Evolutionary conservation across 2,329 filamentous ascomycete genomes (phyloP), one percentile per base, ranked within the genome.

Genomic region (Cordyceps militaris): DNA sequence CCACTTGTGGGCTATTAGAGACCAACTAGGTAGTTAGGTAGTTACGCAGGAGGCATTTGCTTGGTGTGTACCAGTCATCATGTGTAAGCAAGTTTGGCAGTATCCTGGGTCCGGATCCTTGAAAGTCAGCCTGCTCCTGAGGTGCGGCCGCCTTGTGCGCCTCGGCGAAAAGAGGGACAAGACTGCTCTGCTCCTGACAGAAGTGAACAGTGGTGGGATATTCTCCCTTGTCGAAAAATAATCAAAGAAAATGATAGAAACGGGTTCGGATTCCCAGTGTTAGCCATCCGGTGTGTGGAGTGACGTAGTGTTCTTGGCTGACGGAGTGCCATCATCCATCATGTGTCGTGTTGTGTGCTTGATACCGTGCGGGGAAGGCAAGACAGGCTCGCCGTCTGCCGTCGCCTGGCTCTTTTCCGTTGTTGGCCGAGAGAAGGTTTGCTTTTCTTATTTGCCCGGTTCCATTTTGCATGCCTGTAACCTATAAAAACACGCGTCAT

Each of bases 371-470:
- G 42, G 52, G 52, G 42, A 55, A 38, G 26, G 21, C 52, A 19
- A 52, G 26, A 23, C 36, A 54, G 23, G 52, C 52, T 47, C 52
- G 32, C 21, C 23, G 52, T 30, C 42, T 55, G 42, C 52, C 26
- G 4, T 11, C 26, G 16, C 7, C 38, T 30, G 13, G 38, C 23
- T 53, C 51, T 11, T 43, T 55, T 11, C n/a, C 14, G 14, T 55
- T 47, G 30, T 55, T 47, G 42, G 52, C 52, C 42, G 30, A 44
- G 16, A 55, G 16, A 21, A 26, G 24, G 47, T 55, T 38, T 47
- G 32, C 52, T 47, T 40, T 55, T 36, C 42, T 55, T n/a, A n/a
- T n/a, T n/a, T n/a, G n/a, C n/a, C n/a, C n/a, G n/a, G 52, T 23
- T 42, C 28, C 28, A 55, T 47, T 55, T 47, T n/a, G n/a, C n/a